Base-by-base conservation (phyloP, 2,329 filamentous ascomycete species). In the Calonectria hawksworthii region DNA sequence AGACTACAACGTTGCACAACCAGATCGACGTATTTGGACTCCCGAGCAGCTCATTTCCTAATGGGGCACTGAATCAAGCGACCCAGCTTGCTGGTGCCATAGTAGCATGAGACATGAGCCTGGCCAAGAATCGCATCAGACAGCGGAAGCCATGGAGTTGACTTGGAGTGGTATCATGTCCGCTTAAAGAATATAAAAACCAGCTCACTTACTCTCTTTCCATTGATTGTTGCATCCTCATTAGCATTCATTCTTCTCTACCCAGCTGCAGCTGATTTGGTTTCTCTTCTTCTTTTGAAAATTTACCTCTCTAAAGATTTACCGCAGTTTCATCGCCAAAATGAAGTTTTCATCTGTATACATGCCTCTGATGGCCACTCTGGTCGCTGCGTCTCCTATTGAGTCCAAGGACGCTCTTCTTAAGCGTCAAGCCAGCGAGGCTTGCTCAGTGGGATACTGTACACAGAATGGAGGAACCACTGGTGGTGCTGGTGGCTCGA, bases 351-450 rank as follows among this genome's bases (percentile, higher is more conserved):
- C 56, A 41, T 21, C 56, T 18, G 34, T 63, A 1, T 63, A 63
- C 36, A 41, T 63, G 56, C 5, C 34, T 14, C 5, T 80, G 6
- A 50, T 80, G 38, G 79, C 73, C 26, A 79, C 74, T 3, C 28
- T 79, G 26, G 78, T 65, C 51, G 41, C 73, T 2, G 69, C 54
- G 3, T 79, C 79, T 2, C 78, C 79, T 0, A 56, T 77, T 6
- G 76, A 79, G 44, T 70, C 30, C 28, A 70, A 56, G 11, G 67
- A 80, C 7, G 26, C 34, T 0, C 4, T 79, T 4, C 28, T 75
- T 41, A 82, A 84, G 67, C 89, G 91, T 77, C 87, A 88, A 71
- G 85, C 87, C 9, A 89, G 88, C 3, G 88, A 91, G 68, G 87
- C 90, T 32, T 83, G 82, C 74, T 77, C 64, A 5, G 76, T 83